Percentiles rank a stretch among this genome's conserved stretches.
Evolutionary conservation across 805 yeast genomes (phyloP).

Genomic region (Naumovozyma castellii): DNA sequence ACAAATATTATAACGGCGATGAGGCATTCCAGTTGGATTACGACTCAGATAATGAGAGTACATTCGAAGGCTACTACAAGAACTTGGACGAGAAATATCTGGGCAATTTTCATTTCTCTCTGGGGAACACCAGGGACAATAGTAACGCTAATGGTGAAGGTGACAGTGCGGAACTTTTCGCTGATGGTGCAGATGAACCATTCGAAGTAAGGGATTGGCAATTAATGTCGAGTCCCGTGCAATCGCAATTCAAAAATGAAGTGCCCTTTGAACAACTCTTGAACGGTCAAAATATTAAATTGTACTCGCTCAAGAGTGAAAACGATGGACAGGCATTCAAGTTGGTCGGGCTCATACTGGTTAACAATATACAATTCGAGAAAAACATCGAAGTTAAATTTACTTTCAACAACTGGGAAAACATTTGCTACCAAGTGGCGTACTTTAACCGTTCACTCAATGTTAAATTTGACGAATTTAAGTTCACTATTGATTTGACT

Average conservation of each 20-base stretch:
- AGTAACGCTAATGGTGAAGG: not conserved
- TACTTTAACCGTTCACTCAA: conserved; percentile 21
- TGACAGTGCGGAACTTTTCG: not conserved
- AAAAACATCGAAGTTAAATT: conserved; percentile 27
- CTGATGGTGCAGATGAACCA: not conserved
- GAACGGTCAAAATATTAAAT: conserved; percentile 8
- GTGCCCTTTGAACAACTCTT: not conserved
- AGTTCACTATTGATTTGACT: conserved; percentile 22
- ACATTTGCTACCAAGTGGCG: conserved; percentile 26
- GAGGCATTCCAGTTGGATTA: not conserved
- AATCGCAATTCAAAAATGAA: too few species aligned
- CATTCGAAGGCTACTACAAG: not conserved
- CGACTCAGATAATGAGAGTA: not conserved
- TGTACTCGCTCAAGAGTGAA: conserved; percentile 10
- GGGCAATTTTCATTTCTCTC: not conserved
- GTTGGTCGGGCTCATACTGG: conserved; percentile 23
- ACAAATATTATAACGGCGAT: not conserved
- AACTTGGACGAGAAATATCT: not conserved
- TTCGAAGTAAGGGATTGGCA: conserved; percentile 4
- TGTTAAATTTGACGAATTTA: conserved; percentile 23
- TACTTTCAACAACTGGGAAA: conserved; percentile 27
- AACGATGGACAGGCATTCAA: conserved; percentile 7
- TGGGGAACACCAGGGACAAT: not conserved
- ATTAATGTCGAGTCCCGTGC: not conserved
- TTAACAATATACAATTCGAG: conserved; percentile 27